Percentiles rank a stretch among this genome's conserved stretches.
These are phyloP conservation scores for Candida stauntonica DNA, from an alignment of 805 yeast genomes.

Conservation along the genomic window DNA sequence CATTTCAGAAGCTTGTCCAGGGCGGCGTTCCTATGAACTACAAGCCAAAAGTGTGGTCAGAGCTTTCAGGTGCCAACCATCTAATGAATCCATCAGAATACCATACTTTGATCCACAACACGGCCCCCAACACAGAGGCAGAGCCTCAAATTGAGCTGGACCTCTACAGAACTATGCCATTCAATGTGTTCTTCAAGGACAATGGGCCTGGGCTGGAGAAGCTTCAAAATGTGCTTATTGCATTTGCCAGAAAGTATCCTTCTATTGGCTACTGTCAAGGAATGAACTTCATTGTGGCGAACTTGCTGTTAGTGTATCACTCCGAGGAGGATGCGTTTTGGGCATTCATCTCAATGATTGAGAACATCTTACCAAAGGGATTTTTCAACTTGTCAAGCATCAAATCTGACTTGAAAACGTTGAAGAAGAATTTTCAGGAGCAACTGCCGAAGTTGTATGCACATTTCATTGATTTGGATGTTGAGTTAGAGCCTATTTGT, in stretches of 20 bases:
- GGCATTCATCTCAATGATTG: constrained; percentile 45
- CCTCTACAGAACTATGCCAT: constrained; percentile 50
- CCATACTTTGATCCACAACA: constrained; percentile 28
- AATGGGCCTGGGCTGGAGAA: constrained; percentile 52
- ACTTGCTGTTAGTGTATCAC: constrained; percentile 39
- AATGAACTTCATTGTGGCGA: constrained; percentile 56
- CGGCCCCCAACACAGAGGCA: constrained; percentile 29
- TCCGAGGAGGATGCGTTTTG: constrained; percentile 51
- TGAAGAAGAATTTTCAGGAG: constrained; percentile 33
- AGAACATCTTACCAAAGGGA: constrained; percentile 42
- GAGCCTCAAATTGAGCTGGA: constrained; percentile 49
- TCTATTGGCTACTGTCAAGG: constrained; percentile 57
- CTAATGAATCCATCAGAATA: constrained; percentile 45
- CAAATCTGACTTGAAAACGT: constrained; percentile 36
- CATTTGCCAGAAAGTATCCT: constrained; percentile 44
- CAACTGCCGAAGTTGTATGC: constrained; percentile 36
- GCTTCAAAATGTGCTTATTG: constrained; percentile 43
- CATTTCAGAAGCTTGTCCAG: constrained; percentile 34
- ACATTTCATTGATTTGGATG: constrained; percentile 33
- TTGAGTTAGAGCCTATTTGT: constrained; percentile 46
- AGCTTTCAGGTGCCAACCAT: constrained; percentile 46
- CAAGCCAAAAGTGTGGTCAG: constrained; percentile 47
- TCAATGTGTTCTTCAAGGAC: constrained; percentile 46
- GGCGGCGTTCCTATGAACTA: constrained; percentile 47
- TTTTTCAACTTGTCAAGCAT: constrained; percentile 37